Evolutionary conservation across 495 filamentous ascomycete genomes (phyloP), one percentile per base, ranked within the genome.

Genomic region (Penicillium samsonianum): DNA sequence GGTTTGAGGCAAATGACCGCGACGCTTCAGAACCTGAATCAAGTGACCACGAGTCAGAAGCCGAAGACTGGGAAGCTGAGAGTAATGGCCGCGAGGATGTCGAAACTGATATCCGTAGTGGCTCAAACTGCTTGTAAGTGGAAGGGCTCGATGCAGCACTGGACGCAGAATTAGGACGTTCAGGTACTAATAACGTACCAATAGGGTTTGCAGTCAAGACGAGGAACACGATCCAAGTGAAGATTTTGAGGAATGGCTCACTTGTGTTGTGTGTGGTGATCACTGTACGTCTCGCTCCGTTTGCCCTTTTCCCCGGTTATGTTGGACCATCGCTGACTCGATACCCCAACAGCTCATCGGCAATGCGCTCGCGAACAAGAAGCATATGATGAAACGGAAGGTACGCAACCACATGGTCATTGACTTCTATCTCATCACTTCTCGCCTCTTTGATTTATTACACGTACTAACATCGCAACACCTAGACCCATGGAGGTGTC

Each of bases 361-460:
- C 90, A 97, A 84, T 98, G 93, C 74, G 94, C 92, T 57, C 87
- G 91, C 61, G 84, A 87, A 67, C 85, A 85, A 64, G 85, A 86
- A 52, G 87, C 89, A 41, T 77, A 95, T 63, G 79, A 80, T 48
- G 76, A 85, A 56, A 81, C 82, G 53, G 86, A 89, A 70, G 86
- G 89, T 91, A 80, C 61, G 9, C n/a, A 55, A 44, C 53, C 31
- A 30, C 37, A 41, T 54, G 12, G 41, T 14, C 17, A 23, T 20
- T 5, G 7, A 37, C 5, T 22, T 28, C 8, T 42, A 10, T 7
- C 7, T 17, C 4, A 17, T 38, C 35, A n/a, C 16, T 5, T 10
- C 31, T 53, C 20, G 33, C 3, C 40, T 14, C 22, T 58, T 33
- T 41, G 19, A 28, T 20, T 35, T 28, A 22, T 16, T 19, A 51